Evolutionary conservation across 164 flowering plant species (phyloP), one percentile per base, ranked within the genome.

Genomic region (Umbellularia californica): DNA sequence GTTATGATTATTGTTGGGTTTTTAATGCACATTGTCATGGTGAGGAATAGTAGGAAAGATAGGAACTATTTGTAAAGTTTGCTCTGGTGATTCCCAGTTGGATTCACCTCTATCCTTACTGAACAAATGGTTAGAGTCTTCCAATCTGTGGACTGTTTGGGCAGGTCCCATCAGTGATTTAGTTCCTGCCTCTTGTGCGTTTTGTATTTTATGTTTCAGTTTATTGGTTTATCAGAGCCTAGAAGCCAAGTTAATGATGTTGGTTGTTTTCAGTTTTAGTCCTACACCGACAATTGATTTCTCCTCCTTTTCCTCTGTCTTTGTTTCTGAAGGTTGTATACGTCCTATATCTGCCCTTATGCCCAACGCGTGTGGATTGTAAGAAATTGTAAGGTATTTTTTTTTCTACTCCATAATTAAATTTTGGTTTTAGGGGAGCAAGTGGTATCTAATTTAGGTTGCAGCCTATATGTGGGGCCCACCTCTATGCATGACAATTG

Each of bases 281-380:
- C 22, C 20, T 30, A 17, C 35, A 2, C 2, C 14, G 5, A 30
- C 14, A 5, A 24, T 47, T 27, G 22, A 64, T 17, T 58, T 22
- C 2, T 72, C n/a, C 47, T 35, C 47, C 47, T 35, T 35, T 35
- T 35, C 47, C 7, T 35, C 13, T 15, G n/a, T 50, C 24, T 15
- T 73, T 50, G 6, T 73, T 51, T 71, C 77, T 81, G 77, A 74
- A 92, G 94, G 91, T 79, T 92, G 80, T 92, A 90, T 69, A 84
- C 83, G 73, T 84, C 91, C 77, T 89, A 87, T 69, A 77, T 70
- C 4, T 92, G 97, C 80, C 97, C 95, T 0, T 92, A 79, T 82
- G 97, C 95, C 0, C 97, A 92, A 77, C 93, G 95, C 30, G 89
- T 76, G 33, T 92, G 97, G 95, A 90, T 92, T 77, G 73, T 93